phyloP scores from a whole-genome alignment of 345 rosid genomes.

The Populus davidiana region DNA sequence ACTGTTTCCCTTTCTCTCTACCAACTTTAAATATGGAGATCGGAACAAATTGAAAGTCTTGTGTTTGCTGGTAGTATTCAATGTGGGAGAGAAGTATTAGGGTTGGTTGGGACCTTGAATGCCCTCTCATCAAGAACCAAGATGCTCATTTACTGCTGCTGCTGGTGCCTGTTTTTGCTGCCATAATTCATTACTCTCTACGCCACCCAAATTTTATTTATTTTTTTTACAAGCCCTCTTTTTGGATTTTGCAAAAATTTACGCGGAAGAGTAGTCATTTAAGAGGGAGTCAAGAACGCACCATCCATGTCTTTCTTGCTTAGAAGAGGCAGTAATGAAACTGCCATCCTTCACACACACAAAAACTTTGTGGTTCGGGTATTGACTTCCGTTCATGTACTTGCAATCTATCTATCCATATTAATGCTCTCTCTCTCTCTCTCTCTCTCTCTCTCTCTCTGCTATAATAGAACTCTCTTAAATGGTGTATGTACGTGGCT shows the following conservation, averaged over 20 bases:
- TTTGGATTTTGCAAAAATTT: constrained; percentile 19
- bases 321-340: neutral
- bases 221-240: constrained; percentile 18
- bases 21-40: constrained; percentile 45
- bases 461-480: neutral
- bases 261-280: constrained; percentile 13
- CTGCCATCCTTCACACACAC: neutral
- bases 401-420: constrained; percentile 10
- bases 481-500: neutral
- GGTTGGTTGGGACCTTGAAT: constrained; percentile 54
- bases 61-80: constrained; percentile 38
- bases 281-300: constrained; percentile 95
- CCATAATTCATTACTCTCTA: constrained; percentile 38
- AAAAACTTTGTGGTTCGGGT: constrained; percentile 75
- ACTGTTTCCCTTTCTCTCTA: constrained; percentile 37
- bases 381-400: constrained; percentile 74
- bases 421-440: neutral
- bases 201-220: constrained; percentile 30
- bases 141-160: constrained; percentile 36
- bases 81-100: constrained; percentile 30
- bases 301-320: constrained; percentile 51
- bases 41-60: constrained; percentile 30
- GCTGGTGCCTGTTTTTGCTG: constrained; percentile 29
- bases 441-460: too few species aligned
- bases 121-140: constrained; percentile 41